A percentile compares a stretch with the other conserved stretches of the same genome.
Conservation (phyloP, 768 basidiomycete species). For the Boletus rex-veris region DNA sequence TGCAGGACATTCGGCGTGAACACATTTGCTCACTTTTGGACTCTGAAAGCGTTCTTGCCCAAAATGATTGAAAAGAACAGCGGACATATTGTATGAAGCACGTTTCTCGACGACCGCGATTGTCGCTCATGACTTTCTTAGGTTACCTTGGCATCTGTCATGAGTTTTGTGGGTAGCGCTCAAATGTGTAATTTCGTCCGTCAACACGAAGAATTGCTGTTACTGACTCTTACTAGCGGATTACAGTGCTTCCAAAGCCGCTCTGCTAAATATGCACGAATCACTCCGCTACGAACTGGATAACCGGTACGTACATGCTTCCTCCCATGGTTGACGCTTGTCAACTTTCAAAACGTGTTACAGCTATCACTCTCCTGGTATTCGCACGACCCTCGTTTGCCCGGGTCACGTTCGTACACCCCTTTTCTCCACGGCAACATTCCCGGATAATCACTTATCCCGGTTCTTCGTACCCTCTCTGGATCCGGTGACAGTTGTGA, state of each 20-base stretch:
- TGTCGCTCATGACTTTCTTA: slow-evolving; percentile 30
- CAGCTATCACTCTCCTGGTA: slow-evolving; percentile 67
- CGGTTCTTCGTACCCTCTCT: slow-evolving; percentile 77
- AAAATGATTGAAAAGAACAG: slow-evolving; percentile 69
- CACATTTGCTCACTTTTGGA: slow-evolving; percentile 87
- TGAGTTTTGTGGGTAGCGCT: slow-evolving; percentile 67
- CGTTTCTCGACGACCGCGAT: background rate
- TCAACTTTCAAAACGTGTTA: background rate
- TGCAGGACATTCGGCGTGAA: slow-evolving; percentile 87
- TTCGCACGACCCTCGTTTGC: slow-evolving; percentile 86
- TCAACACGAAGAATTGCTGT: background rate
- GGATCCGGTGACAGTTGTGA: slow-evolving; percentile 71
- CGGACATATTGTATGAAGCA: slow-evolving; percentile 78
- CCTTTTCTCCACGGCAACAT: slow-evolving; percentile 62
- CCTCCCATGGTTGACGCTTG: background rate
- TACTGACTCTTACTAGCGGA: slow-evolving; percentile 52
- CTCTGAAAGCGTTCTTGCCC: slow-evolving; percentile 89
- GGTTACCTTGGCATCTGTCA: slow-evolving; percentile 76
- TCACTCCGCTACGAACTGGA: slow-evolving; percentile 87
- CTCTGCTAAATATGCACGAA: slow-evolving; percentile 76
- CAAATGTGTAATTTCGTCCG: slow-evolving; percentile 61
- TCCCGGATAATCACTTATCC: slow-evolving; percentile 50
- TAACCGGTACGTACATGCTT: slow-evolving; percentile 46
- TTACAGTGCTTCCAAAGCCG: slow-evolving; percentile 92
- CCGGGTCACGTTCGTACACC: slow-evolving; percentile 78